Conservation (phyloP, 768 basidiomycete species). For the Tulasnella sp. region DNA sequence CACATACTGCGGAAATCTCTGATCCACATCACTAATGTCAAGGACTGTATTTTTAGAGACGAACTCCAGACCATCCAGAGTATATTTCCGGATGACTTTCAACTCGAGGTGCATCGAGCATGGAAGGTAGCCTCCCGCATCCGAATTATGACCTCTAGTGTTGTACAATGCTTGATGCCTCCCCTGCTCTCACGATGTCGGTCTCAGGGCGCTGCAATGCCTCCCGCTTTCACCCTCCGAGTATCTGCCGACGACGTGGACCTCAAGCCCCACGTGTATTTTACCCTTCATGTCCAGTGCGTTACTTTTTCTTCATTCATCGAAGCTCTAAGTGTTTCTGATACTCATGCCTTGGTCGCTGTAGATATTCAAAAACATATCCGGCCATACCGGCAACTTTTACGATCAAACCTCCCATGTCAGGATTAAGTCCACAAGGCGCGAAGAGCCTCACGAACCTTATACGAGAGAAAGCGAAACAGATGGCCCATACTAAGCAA, state of each 20-base stretch:
- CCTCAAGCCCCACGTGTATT: conserved; percentile 47
- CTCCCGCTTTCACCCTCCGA: conserved; percentile 68
- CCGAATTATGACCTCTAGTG: background rate
- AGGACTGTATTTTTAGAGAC: conserved; percentile 31
- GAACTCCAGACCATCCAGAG: conserved; percentile 74
- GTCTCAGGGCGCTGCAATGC: conserved; percentile 49
- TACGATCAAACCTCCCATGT: conserved; percentile 12
- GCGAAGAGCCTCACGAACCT: conserved; percentile 45
- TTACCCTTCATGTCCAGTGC: conserved; percentile 63
- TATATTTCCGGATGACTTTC: conserved; percentile 70
- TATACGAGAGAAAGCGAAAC: conserved; percentile 57
- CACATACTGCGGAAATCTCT: background rate
- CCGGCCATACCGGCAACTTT: conserved; percentile 8
- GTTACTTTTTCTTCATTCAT: conserved; percentile 26
- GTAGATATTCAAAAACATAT: conserved; percentile 8
- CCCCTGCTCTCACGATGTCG: background rate
- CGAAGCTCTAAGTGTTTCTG: background rate
- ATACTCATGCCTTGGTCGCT: background rate
- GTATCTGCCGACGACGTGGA: conserved; percentile 53
- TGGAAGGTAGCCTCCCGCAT: conserved; percentile 54
- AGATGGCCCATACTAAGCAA: conserved; percentile 39
- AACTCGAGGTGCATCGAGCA: conserved; percentile 62
- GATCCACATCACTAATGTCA: background rate
- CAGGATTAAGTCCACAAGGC: conserved; percentile 44
- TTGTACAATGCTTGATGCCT: background rate